Conservation (phyloP, 306 rosid species). For the Ziziphus jujuba region DNA sequence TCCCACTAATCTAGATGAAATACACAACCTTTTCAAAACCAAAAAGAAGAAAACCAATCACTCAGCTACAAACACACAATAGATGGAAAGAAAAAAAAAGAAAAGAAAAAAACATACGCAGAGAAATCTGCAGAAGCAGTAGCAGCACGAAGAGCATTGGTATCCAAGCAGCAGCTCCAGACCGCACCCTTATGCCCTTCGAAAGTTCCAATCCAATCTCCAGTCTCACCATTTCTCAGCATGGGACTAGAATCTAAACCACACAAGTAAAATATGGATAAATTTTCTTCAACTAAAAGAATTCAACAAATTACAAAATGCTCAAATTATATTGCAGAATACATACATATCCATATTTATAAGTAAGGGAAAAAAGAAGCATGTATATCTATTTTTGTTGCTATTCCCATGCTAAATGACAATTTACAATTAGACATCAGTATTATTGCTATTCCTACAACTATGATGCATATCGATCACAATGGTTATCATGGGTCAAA, state of each 20-base stretch:
- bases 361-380: not conserved
- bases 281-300: not conserved
- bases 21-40: not conserved
- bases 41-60: not conserved
- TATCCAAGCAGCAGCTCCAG: conserved; percentile 98
- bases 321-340: not conserved
- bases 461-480: too few relatives aligned
- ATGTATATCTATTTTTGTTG: too few relatives aligned
- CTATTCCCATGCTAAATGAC: too few relatives aligned
- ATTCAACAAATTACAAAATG: not conserved
- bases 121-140: conserved; percentile 97
- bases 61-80: not conserved
- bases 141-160: conserved; percentile 92
- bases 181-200: conserved; percentile 99
- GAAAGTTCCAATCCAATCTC: conserved; percentile 99
- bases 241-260: conserved; percentile 83
- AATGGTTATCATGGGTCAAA: too few relatives aligned
- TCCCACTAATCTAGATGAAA: not conserved
- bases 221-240: conserved; percentile 97
- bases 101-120: conserved; percentile 53
- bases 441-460: too few relatives aligned
- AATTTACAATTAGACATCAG: too few relatives aligned
- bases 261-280: conserved; percentile 4
- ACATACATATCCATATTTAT: not conserved
- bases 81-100: not conserved